phyloP scores from a whole-genome alignment of 805 yeast species.

The Pichia paraexigua region DNA sequence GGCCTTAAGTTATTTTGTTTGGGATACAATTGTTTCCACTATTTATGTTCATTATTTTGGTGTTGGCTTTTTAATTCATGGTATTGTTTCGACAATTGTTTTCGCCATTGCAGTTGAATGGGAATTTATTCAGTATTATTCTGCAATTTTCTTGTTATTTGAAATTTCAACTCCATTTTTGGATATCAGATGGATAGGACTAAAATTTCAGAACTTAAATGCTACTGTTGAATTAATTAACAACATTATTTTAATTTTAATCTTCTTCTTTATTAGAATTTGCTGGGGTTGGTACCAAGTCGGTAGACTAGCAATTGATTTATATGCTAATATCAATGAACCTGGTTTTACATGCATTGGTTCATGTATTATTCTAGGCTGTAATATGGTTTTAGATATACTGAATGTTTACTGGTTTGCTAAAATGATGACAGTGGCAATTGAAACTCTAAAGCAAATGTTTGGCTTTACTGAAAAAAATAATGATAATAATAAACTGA shows the following conservation, averaged over 20 bases:
- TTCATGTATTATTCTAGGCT: conserved; percentile 22
- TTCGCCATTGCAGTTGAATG: conserved; percentile 21
- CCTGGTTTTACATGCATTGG: conserved; percentile 20
- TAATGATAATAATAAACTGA: conserved; percentile 24
- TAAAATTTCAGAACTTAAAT: conserved; percentile 25
- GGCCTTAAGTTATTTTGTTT: conserved; percentile 30
- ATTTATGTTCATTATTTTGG: conserved; percentile 26
- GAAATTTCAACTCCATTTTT: conserved; percentile 32
- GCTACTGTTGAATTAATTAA: conserved; percentile 26
- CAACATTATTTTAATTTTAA: conserved; percentile 27
- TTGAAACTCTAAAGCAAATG: conserved; percentile 28
- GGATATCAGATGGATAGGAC: conserved; percentile 31
- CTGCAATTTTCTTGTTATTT: conserved; percentile 29
- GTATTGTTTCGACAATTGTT: conserved; percentile 28
- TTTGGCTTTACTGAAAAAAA: conserved; percentile 17
- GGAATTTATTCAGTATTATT: conserved; percentile 27
- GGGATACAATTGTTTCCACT: conserved; percentile 29
- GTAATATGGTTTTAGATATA: conserved; percentile 28
- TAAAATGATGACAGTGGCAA: conserved; percentile 31
- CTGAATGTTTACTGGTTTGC: conserved; percentile 32
- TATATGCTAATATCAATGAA: conserved; percentile 23
- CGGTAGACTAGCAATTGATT: conserved; percentile 20
- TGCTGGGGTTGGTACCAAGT: conserved; percentile 35
- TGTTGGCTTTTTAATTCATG: conserved; percentile 30
- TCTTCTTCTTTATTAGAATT: conserved; percentile 30